These are phyloP conservation scores for Candida railenensis DNA, from an alignment of 805 yeast species.

Conservation along the genomic window DNA sequence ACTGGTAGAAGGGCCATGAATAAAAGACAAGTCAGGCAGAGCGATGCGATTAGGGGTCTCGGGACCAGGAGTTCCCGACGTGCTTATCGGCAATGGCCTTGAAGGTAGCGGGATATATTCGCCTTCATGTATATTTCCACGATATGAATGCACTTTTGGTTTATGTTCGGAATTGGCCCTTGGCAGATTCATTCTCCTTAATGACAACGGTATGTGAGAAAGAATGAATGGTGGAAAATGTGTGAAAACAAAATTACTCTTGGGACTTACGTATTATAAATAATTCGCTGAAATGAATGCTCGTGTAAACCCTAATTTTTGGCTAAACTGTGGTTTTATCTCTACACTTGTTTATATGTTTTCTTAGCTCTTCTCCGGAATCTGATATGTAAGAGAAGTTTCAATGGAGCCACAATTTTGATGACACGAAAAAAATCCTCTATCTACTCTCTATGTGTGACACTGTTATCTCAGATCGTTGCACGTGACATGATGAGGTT, in stretches of 20 bases:
- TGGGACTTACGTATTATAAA: too few relatives aligned
- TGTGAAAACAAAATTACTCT: too few relatives aligned
- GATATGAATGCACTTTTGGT: constrained; percentile 1
- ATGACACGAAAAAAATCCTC: too few relatives aligned
- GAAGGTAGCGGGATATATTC: constrained; percentile 27
- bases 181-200: neutral
- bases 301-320: neutral
- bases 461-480: too few relatives aligned
- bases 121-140: constrained; percentile 33
- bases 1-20: neutral
- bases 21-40: constrained; percentile 3
- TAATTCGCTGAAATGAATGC: too few relatives aligned
- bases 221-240: too few relatives aligned
- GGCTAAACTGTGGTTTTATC: neutral
- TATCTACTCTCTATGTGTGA: too few relatives aligned
- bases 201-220: too few relatives aligned
- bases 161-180: neutral
- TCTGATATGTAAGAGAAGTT: too few relatives aligned
- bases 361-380: neutral
- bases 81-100: constrained; percentile 28
- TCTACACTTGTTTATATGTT: neutral
- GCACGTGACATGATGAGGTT: too few relatives aligned
- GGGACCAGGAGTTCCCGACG: constrained; percentile 16
- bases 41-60: constrained; percentile 11
- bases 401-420: too few relatives aligned